phyloP scores from a whole-genome alignment of 495 filamentous ascomycete genomes.

The Diplogelasinospora grovesii region DNA sequence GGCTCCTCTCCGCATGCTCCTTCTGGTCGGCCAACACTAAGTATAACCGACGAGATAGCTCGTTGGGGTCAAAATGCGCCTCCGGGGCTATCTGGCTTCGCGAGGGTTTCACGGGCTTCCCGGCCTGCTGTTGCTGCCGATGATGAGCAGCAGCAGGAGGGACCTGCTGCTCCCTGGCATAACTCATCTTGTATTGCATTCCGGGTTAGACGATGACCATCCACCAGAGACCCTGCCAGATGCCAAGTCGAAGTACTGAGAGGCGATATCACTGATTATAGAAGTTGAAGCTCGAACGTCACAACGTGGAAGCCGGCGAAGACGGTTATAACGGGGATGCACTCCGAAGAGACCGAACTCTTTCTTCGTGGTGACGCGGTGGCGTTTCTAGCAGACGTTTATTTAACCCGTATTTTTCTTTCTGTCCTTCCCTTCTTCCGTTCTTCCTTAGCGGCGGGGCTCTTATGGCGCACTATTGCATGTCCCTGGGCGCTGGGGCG shows the following conservation, averaged over 20 bases:
- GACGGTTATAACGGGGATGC: too few species aligned
- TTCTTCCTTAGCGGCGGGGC: neutral
- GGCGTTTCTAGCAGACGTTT: too few species aligned
- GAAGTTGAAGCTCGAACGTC: too few species aligned
- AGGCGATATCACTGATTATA: too few species aligned
- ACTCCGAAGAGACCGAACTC: too few species aligned
- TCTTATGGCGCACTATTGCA: neutral
- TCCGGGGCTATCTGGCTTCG: slow-evolving; percentile 14
- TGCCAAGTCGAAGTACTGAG: too few species aligned
- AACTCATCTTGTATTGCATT: slow-evolving; percentile 19
- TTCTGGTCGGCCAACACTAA: slow-evolving; percentile 38
- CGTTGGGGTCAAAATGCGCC: slow-evolving; percentile 45
- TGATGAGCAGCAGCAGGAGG: too few species aligned
- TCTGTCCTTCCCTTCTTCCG: slow-evolving; percentile 1
- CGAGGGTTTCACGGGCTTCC: neutral
- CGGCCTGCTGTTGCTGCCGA: slow-evolving; percentile 1
- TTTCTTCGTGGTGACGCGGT: too few species aligned
- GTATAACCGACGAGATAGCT: slow-evolving; percentile 41
- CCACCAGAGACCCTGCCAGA: too few species aligned
- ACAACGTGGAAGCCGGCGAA: too few species aligned
- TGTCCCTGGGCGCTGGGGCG: neutral
- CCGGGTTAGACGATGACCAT: too few species aligned
- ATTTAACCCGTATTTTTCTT: too few species aligned
- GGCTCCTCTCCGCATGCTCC: slow-evolving; percentile 16
- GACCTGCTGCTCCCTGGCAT: slow-evolving; percentile 16